Conservation (phyloP, 2,329 filamentous ascomycete genomes). For the Venturiaceae sp. region DNA sequence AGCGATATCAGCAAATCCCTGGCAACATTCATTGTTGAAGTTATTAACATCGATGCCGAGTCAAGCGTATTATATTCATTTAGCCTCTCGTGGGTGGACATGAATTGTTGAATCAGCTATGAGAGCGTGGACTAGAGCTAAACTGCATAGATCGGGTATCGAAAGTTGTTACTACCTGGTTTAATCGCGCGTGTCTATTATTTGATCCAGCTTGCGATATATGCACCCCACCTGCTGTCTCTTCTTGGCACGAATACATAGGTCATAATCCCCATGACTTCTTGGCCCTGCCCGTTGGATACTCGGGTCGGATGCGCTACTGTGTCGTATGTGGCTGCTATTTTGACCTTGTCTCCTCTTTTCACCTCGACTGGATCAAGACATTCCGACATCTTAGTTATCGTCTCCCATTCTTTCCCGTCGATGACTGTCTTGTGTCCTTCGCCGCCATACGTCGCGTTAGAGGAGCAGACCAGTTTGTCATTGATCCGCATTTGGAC, state of each 20-base stretch:
- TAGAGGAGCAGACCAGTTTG: background rate
- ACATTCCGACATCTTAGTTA: background rate
- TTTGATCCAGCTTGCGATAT: too few relatives aligned
- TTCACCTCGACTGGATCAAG: background rate
- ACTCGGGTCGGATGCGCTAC: background rate
- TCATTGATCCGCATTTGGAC: background rate
- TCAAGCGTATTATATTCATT: too few relatives aligned
- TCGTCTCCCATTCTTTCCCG: background rate
- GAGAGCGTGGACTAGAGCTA: too few relatives aligned
- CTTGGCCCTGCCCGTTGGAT: background rate
- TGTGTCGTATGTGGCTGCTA: background rate
- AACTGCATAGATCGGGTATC: too few relatives aligned
- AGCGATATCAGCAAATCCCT: too few relatives aligned
- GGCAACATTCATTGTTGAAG: too few relatives aligned
- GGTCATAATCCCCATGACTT: constrained; percentile 1
- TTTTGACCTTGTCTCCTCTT: background rate
- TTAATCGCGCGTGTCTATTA: too few relatives aligned
- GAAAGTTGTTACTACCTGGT: too few relatives aligned
- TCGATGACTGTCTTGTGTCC: background rate
- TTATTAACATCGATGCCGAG: too few relatives aligned
- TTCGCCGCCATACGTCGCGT: background rate
- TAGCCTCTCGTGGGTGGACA: too few relatives aligned
- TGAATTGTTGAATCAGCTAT: too few relatives aligned
- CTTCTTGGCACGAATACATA: background rate
- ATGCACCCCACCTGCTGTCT: too few relatives aligned